A percentile compares a stretch with the other conserved stretches of the same genome.
Conservation (phyloP, 2,329 filamentous ascomycete species). For the Xylaria polymorpha region DNA sequence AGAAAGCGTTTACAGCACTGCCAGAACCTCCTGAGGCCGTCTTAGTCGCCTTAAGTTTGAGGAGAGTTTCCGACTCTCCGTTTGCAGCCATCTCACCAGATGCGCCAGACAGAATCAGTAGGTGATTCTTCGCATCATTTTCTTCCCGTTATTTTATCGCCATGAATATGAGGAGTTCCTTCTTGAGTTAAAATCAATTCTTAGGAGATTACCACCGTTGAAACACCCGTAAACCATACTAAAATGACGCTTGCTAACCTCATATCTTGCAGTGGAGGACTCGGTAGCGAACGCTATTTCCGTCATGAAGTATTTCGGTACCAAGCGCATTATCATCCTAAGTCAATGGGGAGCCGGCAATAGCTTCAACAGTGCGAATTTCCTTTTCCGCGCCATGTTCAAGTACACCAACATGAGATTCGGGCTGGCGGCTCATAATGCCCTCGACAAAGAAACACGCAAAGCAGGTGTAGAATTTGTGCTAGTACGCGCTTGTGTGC, state of each 20-base stretch:
- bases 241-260: constrained; percentile 16
- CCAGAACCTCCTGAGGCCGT: constrained; percentile 52
- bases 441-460: constrained; percentile 57
- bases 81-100: constrained; percentile 56
- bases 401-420: constrained; percentile 59
- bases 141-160: background rate
- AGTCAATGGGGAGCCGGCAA: constrained; percentile 62
- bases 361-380: constrained; percentile 57
- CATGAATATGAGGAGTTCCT: background rate
- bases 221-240: background rate
- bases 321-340: constrained; percentile 60
- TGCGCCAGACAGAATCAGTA: constrained; percentile 56
- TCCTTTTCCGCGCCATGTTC: constrained; percentile 58
- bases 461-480: constrained; percentile 53
- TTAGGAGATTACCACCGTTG: background rate
- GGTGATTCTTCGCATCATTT: background rate
- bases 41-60: constrained; percentile 62
- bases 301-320: constrained; percentile 53
- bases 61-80: constrained; percentile 58
- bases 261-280: constrained; percentile 52
- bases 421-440: constrained; percentile 61
- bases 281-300: constrained; percentile 53
- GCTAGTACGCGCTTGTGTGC: constrained; percentile 57
- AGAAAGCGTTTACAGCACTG: constrained; percentile 49
- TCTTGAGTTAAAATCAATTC: background rate